Evolutionary conservation across 1,284 basidiomycete species (phyloP).

Genomic region (Inonotus hispidus): DNA sequence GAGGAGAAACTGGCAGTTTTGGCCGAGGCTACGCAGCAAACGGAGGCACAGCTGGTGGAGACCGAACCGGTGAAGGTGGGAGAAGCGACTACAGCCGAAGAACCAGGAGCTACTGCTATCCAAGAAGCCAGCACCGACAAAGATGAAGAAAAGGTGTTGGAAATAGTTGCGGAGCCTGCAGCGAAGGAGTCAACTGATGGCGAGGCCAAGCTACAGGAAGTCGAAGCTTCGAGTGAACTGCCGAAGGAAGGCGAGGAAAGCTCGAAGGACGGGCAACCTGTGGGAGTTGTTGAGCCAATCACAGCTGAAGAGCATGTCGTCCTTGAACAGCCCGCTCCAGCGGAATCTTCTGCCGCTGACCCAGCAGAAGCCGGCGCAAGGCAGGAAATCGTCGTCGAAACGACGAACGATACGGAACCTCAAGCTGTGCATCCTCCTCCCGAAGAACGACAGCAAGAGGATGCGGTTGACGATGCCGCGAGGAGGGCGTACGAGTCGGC

Average conservation of each 20-base stretch:
- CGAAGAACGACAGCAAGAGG: neutral
- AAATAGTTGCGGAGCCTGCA: neutral
- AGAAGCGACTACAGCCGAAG: no score
- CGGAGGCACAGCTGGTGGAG: no score
- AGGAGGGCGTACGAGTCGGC: neutral
- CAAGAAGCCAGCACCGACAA: neutral
- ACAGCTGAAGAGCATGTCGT: no score
- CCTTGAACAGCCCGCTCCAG: neutral
- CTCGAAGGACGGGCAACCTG: no score
- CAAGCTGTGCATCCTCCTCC: neutral
- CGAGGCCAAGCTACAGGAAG: neutral
- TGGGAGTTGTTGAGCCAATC: no score
- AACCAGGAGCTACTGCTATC: no score
- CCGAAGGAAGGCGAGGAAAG: no score
- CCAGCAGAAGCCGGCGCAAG: neutral
- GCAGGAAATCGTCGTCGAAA: neutral
- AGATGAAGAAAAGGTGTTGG: neutral
- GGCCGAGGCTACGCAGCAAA: no score
- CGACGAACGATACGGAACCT: neutral
- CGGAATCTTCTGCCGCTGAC: neutral
- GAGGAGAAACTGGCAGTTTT: neutral
- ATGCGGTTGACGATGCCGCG: neutral
- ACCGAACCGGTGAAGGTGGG: no score
- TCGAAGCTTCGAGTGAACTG: neutral
- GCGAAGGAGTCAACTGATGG: neutral